These are phyloP conservation scores for Cyamopsis tetragonoloba DNA, from an alignment of 306 rosid genomes.

Conservation along the genomic window DNA sequence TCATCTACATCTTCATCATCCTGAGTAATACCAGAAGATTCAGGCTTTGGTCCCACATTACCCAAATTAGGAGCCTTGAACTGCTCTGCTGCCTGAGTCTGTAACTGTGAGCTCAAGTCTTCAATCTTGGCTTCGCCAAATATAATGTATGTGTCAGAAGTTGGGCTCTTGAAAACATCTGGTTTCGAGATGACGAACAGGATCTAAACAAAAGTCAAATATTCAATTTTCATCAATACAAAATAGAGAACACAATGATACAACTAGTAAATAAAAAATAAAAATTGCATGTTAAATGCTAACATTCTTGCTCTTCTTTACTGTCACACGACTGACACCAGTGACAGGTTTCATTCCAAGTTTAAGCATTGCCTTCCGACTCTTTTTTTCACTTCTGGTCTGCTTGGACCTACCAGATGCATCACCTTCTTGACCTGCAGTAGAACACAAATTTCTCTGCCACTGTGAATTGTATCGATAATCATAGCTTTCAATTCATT, in stretches of 20 bases:
- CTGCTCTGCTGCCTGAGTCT: constrained; percentile 92
- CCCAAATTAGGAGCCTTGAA: constrained; percentile 76
- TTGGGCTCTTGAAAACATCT: constrained; percentile 89
- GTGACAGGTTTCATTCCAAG: constrained; percentile 85
- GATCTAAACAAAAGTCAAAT: constrained; percentile 40
- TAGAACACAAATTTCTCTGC: constrained; percentile 8
- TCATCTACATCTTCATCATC: constrained; percentile 87
- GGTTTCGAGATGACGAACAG: constrained; percentile 85
- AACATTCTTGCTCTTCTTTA: constrained; percentile 90
- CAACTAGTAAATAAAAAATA: background rate
- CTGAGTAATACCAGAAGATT: constrained; percentile 52
- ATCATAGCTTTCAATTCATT: background rate
- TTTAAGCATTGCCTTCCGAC: constrained; percentile 88
- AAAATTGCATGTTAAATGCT: constrained; percentile 18
- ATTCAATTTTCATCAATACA: background rate
- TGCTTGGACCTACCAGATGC: constrained; percentile 80
- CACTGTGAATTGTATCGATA: background rate
- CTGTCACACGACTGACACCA: constrained; percentile 81
- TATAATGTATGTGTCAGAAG: constrained; percentile 76
- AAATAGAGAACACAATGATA: background rate
- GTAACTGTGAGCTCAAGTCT: constrained; percentile 85
- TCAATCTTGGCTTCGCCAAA: constrained; percentile 92
- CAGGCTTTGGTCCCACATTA: constrained; percentile 58
- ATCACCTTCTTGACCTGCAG: constrained; percentile 58
- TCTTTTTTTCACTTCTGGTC: constrained; percentile 86